Base-by-base conservation (phyloP, 306 rosid species). In the Sphenostylis stenocarpa region DNA sequence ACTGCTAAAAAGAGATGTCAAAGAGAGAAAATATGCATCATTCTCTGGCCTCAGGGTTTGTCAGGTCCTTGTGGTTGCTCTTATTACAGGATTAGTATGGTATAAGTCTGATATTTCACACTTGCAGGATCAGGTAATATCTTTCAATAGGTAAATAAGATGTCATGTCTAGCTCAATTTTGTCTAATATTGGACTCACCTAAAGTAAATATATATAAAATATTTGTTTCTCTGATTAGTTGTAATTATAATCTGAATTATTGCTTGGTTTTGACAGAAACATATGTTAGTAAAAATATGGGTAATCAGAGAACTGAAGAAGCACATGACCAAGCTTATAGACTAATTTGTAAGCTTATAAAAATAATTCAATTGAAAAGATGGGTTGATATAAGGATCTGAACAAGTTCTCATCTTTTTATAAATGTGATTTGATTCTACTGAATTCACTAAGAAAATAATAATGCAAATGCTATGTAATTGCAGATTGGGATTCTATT, bases 81-180 rank as follows among this genome's bases (percentile, higher is more conserved):
- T 88, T 33, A 61, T 91, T 19, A 8, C 84, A 14, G 93, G 91
- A 36, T 73, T 84, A 13, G 19, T 88, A 0, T 88, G 96, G 96
- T 88, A 88, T 82, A 83, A 85, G 4, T 85, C 83, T 3, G 52
- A 77, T 43, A 63, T 53, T 74, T 41, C 85, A 12, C 85, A 82
- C 80, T 62, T 90, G 66, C 88, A 86, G 74, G 91, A 90, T 62
- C 89, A 85, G 83, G 91, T 90, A 81, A 67, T 4, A 49, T 10
- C 45, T 38, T 29, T 36, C 31, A 14, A 20, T 24, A 2, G 14
- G 12, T 39, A 21, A 7, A 39, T 16, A 51, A n/a, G 17, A 69
- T 29, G 49, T 11, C n/a, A n/a, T 0, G 19, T 3, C 11, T 29
- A 28, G n/a, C 33, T 51, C 13, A 28, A 13, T 21, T 33, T 29